Evolutionary conservation across 805 yeast species (phyloP).

Genomic region (Yamadazyma paraphyllophila): DNA sequence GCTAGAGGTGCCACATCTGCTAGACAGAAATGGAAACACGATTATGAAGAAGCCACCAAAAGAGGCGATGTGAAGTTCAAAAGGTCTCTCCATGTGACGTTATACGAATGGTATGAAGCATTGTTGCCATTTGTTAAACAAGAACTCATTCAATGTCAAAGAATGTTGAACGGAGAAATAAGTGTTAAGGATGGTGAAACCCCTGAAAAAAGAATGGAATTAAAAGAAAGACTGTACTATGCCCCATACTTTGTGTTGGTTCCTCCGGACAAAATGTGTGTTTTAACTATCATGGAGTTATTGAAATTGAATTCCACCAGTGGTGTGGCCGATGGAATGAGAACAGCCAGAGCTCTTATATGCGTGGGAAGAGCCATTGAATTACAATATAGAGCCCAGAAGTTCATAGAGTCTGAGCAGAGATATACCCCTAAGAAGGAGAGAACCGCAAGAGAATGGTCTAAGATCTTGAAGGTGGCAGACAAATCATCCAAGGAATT

Average conservation of each 20-base stretch:
- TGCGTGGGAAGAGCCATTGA: slow-evolving; percentile 84
- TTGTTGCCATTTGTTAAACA: slow-evolving; percentile 68
- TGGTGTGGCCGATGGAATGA: slow-evolving; percentile 76
- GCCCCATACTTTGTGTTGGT: slow-evolving; percentile 78
- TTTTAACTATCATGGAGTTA: slow-evolving; percentile 79
- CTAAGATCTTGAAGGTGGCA: slow-evolving; percentile 37
- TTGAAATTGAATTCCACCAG: slow-evolving; percentile 72
- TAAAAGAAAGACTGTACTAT: slow-evolving; percentile 51
- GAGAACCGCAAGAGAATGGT: slow-evolving; percentile 49
- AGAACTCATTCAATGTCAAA: slow-evolving; percentile 59
- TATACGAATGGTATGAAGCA: slow-evolving; percentile 82
- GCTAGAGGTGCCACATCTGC: slow-evolving; percentile 81
- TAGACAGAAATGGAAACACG: slow-evolving; percentile 83
- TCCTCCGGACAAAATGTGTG: slow-evolving; percentile 76
- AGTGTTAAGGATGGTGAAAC: slow-evolving; percentile 15
- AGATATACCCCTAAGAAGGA: slow-evolving; percentile 41
- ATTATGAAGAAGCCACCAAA: slow-evolving; percentile 61
- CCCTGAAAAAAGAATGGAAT: slow-evolving; percentile 22
- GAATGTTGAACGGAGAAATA: slow-evolving; percentile 33
- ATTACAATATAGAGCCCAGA: slow-evolving; percentile 74
- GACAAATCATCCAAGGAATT: slow-evolving; percentile 14
- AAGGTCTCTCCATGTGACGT: slow-evolving; percentile 63
- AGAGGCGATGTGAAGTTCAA: slow-evolving; percentile 57
- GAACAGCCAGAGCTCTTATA: slow-evolving; percentile 77
- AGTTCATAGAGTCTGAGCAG: slow-evolving; percentile 55